Evolutionary conservation across 495 filamentous ascomycete genomes (phyloP).

Genomic region (Entonaema liquescens): DNA sequence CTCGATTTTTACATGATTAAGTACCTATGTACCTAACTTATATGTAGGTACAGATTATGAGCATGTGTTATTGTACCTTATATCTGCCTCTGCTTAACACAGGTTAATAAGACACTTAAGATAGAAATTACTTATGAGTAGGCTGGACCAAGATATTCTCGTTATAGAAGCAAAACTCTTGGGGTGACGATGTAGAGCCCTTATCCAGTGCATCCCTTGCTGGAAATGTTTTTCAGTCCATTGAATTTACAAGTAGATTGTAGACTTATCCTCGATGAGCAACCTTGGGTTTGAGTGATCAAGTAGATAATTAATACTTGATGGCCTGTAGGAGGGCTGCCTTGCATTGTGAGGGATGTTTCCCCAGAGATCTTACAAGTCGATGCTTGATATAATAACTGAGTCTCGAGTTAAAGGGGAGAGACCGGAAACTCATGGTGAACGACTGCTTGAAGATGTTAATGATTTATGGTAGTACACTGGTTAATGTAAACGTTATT

Average conservation of each 20-base stretch:
- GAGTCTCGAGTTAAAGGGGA: too few species aligned
- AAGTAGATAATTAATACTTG: not conserved
- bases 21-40: not conserved
- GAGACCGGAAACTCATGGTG: too few species aligned
- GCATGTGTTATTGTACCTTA: not conserved
- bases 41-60: not conserved
- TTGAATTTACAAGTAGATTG: not conserved
- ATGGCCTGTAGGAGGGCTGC: conserved; percentile 10
- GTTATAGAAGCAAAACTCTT: not conserved
- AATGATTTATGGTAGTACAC: too few species aligned
- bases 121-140: too few species aligned
- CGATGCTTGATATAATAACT: too few species aligned
- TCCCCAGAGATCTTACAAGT: not conserved
- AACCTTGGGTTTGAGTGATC: not conserved
- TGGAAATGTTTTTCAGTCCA: not conserved
- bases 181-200: not conserved
- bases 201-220: not conserved
- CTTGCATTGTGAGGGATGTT: not conserved
- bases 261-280: too few species aligned
- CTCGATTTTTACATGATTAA: too few species aligned
- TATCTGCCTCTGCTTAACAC: not conserved
- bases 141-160: too few species aligned
- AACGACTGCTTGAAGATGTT: too few species aligned
- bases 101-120: not conserved
- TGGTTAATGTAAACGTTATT: too few species aligned